Evolutionary conservation across 2,329 filamentous ascomycete genomes (phyloP).

Genomic region (Furcasterigmium furcatum): DNA sequence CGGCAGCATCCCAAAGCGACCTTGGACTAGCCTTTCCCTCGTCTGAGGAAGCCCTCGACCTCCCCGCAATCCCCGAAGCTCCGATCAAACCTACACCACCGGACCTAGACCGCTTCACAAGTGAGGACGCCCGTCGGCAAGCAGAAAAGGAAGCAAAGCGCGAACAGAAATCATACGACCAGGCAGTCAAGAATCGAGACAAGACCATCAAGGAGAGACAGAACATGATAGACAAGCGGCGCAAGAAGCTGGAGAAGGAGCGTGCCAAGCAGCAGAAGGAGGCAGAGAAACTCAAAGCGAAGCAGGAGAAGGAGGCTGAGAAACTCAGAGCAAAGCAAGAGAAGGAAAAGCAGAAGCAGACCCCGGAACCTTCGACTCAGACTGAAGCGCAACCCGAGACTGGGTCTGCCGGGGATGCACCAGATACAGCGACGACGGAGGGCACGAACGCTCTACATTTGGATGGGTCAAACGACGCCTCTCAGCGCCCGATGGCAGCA

Average conservation of each 20-base stretch:
- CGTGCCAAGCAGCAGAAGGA: constrained; percentile 27
- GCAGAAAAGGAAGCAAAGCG: constrained; percentile 67
- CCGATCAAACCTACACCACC: constrained; percentile 54
- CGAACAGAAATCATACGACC: constrained; percentile 61
- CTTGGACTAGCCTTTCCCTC: background rate
- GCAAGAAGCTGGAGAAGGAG: constrained; percentile 39
- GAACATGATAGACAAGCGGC: constrained; percentile 55
- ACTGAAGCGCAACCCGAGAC: too few relatives aligned
- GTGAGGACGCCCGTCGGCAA: constrained; percentile 64
- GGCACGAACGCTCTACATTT: background rate
- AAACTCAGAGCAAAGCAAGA: background rate
- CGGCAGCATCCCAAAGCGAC: background rate
- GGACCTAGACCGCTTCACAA: constrained; percentile 54
- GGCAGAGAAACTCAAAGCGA: constrained; percentile 11
- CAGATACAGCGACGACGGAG: background rate
- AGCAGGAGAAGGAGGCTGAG: constrained; percentile 10
- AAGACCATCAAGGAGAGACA: constrained; percentile 61
- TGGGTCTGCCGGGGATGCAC: too few relatives aligned
- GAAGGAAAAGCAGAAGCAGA: background rate
- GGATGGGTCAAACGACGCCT: constrained; percentile 7
- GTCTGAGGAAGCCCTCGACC: constrained; percentile 17
- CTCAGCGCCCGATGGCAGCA: background rate
- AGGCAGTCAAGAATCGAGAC: constrained; percentile 63
- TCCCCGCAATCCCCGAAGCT: constrained; percentile 41
- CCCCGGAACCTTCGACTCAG: background rate